phyloP scores from a whole-genome alignment of 345 rosid species.

The Aurinia saxatilis region DNA sequence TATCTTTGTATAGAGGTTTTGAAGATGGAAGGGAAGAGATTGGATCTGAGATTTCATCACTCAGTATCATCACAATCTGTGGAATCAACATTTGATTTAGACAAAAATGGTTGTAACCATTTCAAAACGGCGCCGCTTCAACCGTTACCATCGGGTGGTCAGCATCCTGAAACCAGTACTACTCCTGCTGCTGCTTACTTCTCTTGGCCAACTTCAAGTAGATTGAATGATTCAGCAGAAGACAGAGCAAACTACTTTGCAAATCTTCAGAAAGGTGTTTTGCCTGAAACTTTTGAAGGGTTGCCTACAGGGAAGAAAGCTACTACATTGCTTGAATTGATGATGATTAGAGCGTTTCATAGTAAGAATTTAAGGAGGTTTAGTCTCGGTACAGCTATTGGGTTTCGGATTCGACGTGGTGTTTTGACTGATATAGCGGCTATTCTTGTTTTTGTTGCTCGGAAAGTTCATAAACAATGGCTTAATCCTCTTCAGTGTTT shows the following conservation, averaged over 20 bases:
- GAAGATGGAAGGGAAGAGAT: constrained; percentile 45
- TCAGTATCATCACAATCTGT: constrained; percentile 53
- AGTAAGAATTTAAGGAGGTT: constrained; percentile 68
- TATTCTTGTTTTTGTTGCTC: constrained; percentile 71
- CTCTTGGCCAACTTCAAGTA: constrained; percentile 73
- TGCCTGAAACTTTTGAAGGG: constrained; percentile 57
- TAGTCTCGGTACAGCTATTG: constrained; percentile 79
- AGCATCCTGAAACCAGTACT: constrained; percentile 62
- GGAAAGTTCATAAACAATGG: constrained; percentile 81
- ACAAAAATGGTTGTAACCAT: constrained; percentile 44
- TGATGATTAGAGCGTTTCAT: constrained; percentile 81
- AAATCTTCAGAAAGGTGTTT: constrained; percentile 68
- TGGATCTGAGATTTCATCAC: constrained; percentile 36
- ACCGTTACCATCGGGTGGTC: constrained; percentile 60
- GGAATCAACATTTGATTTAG: constrained; percentile 61
- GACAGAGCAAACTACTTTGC: constrained; percentile 69
- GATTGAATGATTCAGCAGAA: constrained; percentile 55
- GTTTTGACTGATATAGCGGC: constrained; percentile 61
- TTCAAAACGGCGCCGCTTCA: constrained; percentile 45
- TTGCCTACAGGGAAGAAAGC: constrained; percentile 69
- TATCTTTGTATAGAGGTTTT: not conserved
- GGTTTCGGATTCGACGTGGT: constrained; percentile 62
- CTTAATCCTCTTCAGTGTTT: constrained; percentile 68
- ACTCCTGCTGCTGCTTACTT: constrained; percentile 65
- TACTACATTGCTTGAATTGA: constrained; percentile 62